Evolutionary conservation across 1,284 basidiomycete genomes (phyloP).

Genomic region (Sanghuangporus sanghuang): DNA sequence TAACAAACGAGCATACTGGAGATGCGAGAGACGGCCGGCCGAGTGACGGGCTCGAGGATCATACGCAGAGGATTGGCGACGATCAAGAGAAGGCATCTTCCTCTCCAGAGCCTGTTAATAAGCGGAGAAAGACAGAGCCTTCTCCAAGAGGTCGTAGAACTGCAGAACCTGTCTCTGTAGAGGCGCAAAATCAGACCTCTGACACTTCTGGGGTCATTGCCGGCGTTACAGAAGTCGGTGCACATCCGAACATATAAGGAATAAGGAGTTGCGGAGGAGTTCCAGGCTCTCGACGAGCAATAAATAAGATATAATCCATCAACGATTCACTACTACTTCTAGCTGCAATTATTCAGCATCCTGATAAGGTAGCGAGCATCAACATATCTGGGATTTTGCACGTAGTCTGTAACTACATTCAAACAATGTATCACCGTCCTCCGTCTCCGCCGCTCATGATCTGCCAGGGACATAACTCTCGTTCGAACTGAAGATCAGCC

Average conservation of each 20-base stretch:
- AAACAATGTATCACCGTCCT: no score
- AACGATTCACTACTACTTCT: background rate
- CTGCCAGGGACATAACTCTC: slow-evolving; percentile 22
- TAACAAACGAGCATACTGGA: no score
- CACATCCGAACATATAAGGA: background rate
- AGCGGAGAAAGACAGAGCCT: background rate
- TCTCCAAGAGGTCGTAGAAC: background rate
- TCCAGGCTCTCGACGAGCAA: background rate
- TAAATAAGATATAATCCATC: background rate
- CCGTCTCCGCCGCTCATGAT: no score
- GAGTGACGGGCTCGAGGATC: background rate
- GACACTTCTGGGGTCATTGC: background rate
- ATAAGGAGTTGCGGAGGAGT: background rate
- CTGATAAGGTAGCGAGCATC: no score
- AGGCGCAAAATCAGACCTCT: no score
- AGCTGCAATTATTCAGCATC: background rate
- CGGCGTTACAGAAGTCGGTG: background rate
- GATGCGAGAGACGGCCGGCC: background rate
- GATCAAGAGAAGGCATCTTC: background rate
- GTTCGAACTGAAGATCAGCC: slow-evolving; percentile 52
- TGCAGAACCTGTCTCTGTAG: no score
- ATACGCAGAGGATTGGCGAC: no score
- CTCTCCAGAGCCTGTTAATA: background rate
- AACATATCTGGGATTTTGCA: no score
- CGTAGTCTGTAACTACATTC: no score